These are phyloP conservation scores for Phytophthora constricta DNA, from an alignment of 352 stramenopile species.

Conservation along the genomic window DNA sequence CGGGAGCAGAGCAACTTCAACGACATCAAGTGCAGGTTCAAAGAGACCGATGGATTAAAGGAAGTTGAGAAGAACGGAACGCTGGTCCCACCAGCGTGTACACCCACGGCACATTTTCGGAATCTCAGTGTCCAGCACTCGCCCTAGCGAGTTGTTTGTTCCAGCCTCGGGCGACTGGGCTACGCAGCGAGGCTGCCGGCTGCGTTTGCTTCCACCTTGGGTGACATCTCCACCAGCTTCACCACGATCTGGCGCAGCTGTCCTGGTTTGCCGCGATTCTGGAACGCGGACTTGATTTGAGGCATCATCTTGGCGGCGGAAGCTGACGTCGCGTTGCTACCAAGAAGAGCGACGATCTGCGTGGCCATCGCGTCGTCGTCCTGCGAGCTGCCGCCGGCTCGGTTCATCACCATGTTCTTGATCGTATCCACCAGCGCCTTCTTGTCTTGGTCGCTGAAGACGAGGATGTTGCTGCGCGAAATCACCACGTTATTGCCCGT, in stretches of 20 bases:
- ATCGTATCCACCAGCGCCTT: constrained; percentile 10
- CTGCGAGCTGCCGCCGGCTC: constrained; percentile 3
- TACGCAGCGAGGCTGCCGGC: background rate
- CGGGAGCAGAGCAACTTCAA: too few relatives aligned
- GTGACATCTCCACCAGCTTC: constrained; percentile 27
- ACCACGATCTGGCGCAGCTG: constrained; percentile 20
- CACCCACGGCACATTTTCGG: too few relatives aligned
- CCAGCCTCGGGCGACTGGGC: background rate
- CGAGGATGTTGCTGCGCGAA: constrained; percentile 26
- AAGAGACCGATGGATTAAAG: too few relatives aligned
- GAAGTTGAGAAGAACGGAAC: too few relatives aligned
- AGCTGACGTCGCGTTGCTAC: background rate
- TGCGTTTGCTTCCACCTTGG: background rate
- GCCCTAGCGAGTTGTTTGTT: too few relatives aligned
- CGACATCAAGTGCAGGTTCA: too few relatives aligned
- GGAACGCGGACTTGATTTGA: constrained; percentile 18
- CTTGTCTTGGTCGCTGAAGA: constrained; percentile 22
- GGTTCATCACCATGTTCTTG: constrained; percentile 20
- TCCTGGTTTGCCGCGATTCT: constrained; percentile 5
- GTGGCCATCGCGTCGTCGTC: constrained; percentile 18
- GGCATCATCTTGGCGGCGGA: constrained; percentile 19
- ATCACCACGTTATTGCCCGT: constrained; percentile 27
- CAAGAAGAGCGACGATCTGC: constrained; percentile 23
- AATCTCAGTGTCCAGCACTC: too few relatives aligned
- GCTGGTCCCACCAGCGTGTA: too few relatives aligned